Evolutionary conservation across 352 stramenopile genomes (phyloP).

Genomic region (Phytophthora quininea): DNA sequence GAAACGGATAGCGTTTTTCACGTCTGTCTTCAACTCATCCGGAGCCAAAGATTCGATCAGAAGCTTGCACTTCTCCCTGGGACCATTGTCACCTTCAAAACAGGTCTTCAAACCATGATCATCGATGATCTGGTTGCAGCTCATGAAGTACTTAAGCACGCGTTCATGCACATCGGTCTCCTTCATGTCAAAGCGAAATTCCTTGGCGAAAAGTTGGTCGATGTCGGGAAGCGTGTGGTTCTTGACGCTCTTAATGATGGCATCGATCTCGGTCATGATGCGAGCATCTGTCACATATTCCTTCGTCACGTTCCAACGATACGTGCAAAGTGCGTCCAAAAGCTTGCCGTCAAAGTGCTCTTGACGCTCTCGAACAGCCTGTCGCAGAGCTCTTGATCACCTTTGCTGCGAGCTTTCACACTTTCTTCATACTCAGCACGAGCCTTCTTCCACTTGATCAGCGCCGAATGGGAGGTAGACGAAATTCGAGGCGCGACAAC

Average conservation of each 20-base stretch:
- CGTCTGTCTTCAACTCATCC: slow-evolving; percentile 5
- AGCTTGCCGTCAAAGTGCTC: slow-evolving; percentile 11
- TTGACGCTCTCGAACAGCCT: slow-evolving; percentile 3
- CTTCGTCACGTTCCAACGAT: slow-evolving; percentile 6
- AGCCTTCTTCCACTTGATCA: slow-evolving; percentile 11
- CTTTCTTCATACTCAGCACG: slow-evolving; percentile 17
- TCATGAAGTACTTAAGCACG: slow-evolving; percentile 13
- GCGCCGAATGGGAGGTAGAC: slow-evolving; percentile 4
- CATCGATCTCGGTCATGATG: slow-evolving; percentile 3
- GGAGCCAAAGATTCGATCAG: slow-evolving; percentile 10
- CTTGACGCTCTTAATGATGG: slow-evolving; percentile 9
- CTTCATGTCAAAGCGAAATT: slow-evolving; percentile 3
- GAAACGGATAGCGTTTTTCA: slow-evolving; percentile 18
- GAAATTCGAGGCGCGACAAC: slow-evolving; percentile 13
- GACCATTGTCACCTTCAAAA: slow-evolving; percentile 3
- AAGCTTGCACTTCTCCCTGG: slow-evolving; percentile 14
- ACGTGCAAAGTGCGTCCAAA: slow-evolving; percentile 1
- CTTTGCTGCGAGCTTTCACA: slow-evolving; percentile 10
- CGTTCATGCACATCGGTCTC: slow-evolving; percentile 7
- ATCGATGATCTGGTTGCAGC: slow-evolving; percentile 8
- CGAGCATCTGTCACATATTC: slow-evolving; percentile 7
- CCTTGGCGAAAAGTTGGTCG: neutral
- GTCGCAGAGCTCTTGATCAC: neutral
- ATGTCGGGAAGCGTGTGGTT: slow-evolving; percentile 9
- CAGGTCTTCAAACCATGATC: slow-evolving; percentile 9